Evolutionary conservation across 306 rosid species (phyloP).

Genomic region (Dryas alaskensis): DNA sequence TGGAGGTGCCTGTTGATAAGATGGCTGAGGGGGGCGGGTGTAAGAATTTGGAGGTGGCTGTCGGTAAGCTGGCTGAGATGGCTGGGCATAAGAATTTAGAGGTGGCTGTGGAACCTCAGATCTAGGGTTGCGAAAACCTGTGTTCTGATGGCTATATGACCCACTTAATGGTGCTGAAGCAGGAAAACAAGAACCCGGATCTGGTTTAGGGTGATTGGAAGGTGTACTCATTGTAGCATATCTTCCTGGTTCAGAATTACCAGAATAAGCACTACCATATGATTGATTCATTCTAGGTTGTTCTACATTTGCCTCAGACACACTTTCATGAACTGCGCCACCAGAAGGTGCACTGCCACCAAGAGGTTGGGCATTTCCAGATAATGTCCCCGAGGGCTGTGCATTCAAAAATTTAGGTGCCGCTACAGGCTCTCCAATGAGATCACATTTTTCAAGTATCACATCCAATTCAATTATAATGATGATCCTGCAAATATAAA

Average conservation of each 20-base stretch:
- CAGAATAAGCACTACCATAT: conserved; percentile 34
- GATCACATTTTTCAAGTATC: conserved; percentile 52
- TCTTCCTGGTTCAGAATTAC: conserved; percentile 41
- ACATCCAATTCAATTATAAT: conserved; percentile 66
- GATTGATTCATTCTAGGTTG: conserved; percentile 44
- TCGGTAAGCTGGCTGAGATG: not conserved
- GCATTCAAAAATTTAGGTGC: conserved; percentile 27
- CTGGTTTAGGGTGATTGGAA: conserved; percentile 24
- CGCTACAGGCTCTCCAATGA: conserved; percentile 56
- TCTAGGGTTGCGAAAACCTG: conserved; percentile 39
- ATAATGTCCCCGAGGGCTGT: conserved; percentile 32
- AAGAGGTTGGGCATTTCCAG: conserved; percentile 41
- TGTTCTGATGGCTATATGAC: conserved; percentile 56
- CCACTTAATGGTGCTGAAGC: conserved; percentile 37
- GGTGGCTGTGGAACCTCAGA: conserved; percentile 45
- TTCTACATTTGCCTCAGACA: conserved; percentile 33
- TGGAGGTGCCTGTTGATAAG: conserved; percentile 63
- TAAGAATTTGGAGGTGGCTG: conserved; percentile 44
- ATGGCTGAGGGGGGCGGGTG: conserved; percentile 48
- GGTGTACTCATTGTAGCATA: conserved; percentile 37
- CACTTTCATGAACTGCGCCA: conserved; percentile 34
- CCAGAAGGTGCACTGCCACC: conserved; percentile 30
- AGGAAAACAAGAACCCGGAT: conserved; percentile 33
- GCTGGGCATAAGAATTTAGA: conserved; percentile 26
- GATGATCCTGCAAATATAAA: conserved; percentile 55